A percentile compares a stretch with the other conserved stretches of the same genome.
These are phyloP conservation scores for Ceratobasidium sp. DNA, from an alignment of 1,284 basidiomycete species.

Conservation along the genomic window DNA sequence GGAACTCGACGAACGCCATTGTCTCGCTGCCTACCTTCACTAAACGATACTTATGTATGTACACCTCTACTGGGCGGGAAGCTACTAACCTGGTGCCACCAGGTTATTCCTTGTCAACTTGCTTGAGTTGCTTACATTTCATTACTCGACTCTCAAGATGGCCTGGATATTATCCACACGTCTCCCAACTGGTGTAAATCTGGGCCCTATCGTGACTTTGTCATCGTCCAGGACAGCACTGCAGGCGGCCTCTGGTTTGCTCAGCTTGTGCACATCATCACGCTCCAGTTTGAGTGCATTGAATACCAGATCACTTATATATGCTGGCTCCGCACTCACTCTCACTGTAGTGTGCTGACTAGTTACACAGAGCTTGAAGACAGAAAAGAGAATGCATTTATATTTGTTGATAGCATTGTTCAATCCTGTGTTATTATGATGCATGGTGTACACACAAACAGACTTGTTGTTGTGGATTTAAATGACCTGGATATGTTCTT, in stretches of 20 bases:
- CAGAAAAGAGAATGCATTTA: neutral
- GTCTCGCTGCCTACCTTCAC: too few species aligned
- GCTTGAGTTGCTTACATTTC: neutral
- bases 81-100: too few species aligned
- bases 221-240: neutral
- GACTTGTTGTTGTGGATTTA: neutral
- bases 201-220: neutral
- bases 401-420: constrained; percentile 1
- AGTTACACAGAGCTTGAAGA: neutral
- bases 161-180: neutral
- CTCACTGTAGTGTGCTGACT: neutral
- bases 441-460: neutral
- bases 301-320: neutral
- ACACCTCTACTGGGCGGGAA: too few species aligned
- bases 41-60: too few species aligned
- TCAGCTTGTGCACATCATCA: neutral
- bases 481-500: constrained; percentile 10
- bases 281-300: neutral
- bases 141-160: neutral
- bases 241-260: neutral
- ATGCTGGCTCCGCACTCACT: neutral
- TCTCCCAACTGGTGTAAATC: neutral
- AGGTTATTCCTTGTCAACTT: neutral
- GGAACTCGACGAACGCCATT: too few species aligned
- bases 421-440: neutral